These are phyloP conservation scores for Gliomastix tumulicola DNA, from an alignment of 2,329 filamentous ascomycete genomes.

Conservation along the genomic window DNA sequence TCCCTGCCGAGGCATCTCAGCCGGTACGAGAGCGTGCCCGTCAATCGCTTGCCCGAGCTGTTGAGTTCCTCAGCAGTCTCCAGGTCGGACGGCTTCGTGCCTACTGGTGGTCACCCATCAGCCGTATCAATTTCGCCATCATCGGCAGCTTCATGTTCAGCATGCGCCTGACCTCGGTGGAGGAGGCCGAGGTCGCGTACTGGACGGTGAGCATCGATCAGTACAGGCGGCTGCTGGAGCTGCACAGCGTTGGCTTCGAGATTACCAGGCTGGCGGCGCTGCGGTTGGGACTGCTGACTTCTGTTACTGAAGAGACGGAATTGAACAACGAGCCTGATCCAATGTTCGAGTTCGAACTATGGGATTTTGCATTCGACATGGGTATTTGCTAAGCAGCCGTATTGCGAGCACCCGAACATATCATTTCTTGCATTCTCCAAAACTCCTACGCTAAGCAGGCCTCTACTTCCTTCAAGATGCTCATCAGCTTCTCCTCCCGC, in stretches of 20 bases:
- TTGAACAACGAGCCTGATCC: too few relatives aligned
- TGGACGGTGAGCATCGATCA: background rate
- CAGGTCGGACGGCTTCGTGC: background rate
- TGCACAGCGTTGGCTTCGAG: background rate
- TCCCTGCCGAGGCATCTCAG: background rate
- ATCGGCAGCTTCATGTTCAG: background rate
- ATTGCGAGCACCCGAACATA: too few relatives aligned
- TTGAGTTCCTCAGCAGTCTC: background rate
- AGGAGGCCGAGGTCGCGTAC: background rate
- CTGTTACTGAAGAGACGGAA: background rate
- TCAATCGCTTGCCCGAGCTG: background rate
- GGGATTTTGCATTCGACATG: too few relatives aligned
- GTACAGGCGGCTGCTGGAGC: background rate
- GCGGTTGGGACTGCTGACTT: background rate
- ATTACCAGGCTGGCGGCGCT: background rate
- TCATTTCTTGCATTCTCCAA: too few relatives aligned
- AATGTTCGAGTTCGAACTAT: too few relatives aligned
- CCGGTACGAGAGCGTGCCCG: background rate
- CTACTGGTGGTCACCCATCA: background rate
- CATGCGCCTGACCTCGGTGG: background rate
- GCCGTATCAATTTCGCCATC: background rate
- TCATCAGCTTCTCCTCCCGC: background rate
- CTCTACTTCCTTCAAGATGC: background rate
- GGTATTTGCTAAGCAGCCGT: too few relatives aligned
- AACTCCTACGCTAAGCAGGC: too few relatives aligned